Percentiles rank a stretch among this genome's conserved stretches.
Conservation (phyloP, 257 asterid genomes). For the Forsythia viridissima region DNA sequence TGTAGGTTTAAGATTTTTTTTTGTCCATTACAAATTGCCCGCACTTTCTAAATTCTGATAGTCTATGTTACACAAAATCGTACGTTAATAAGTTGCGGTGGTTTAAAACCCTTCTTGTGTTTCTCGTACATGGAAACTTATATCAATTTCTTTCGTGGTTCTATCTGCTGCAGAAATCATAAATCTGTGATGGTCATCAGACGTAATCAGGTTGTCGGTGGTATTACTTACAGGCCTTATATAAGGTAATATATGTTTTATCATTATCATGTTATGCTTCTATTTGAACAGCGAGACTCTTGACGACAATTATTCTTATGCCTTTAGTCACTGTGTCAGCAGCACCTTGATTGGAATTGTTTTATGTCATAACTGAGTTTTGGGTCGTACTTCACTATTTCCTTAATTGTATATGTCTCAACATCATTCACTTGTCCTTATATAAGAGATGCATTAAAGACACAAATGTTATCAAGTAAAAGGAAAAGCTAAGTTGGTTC, state of each 20-base stretch:
- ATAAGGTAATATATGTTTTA: conserved; percentile 49
- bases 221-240: conserved; percentile 95
- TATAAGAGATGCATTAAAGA: neutral
- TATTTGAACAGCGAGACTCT: neutral
- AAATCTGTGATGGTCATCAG: conserved; percentile 95
- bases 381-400: neutral
- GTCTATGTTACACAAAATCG: neutral
- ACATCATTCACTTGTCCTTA: conserved; percentile 5
- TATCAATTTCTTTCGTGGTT: conserved; percentile 21
- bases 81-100: neutral
- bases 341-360: neutral
- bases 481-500: neutral
- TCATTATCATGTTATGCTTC: neutral
- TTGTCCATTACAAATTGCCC: neutral
- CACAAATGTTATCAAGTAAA: neutral
- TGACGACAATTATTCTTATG: neutral
- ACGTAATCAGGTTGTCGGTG: conserved; percentile 86
- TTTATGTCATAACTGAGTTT: neutral
- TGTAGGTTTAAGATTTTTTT: neutral
- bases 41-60: neutral
- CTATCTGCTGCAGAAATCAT: conserved; percentile 66
- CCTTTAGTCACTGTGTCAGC: neutral
- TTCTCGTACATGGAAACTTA: conserved; percentile 2
- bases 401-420: conserved; percentile 3
- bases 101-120: neutral